Evolutionary conservation across 1,139 yeast species (phyloP), one percentile per base, ranked within the genome.

Genomic region (Candida albicans): DNA sequence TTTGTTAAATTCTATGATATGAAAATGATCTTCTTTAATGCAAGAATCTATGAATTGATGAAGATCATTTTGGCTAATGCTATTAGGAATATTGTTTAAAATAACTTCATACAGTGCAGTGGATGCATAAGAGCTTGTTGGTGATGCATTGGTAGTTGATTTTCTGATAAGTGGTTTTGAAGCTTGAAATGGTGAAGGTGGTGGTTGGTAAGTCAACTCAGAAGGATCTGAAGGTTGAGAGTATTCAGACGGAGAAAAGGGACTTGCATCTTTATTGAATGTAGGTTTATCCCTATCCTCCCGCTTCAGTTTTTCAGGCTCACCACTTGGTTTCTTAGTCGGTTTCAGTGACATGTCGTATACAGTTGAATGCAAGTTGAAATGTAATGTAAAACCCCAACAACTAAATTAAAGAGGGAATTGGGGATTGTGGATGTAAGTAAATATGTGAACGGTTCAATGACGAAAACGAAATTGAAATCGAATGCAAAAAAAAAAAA

Each of bases 201-300:
- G 24, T 8, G n/a, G 8, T 1, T 27, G 25, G 14, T 37, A 37
- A 7, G 35, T 31, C 13, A 37, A 25, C 15, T 37, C 40, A 5
- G 40, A 11, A 13, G 40, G 40, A 26, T 37, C 40, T 32, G 35
- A 37, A 9, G 22, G 30, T 12, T 22, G 22, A 10, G 35, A 43
- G n/a, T 25, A 24, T 9, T 32, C 31, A n/a, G 47, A 39, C 14
- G 67, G 69, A 30, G 58, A 43, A 45, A 65, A 64, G 2, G 68
- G 67, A 28, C 43, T 46, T 8, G 68, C 69, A 47, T 61, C 55
- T 41, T 54, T 61, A 46, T 65, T 62, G 45, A 48, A 57, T 3
- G 30, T 33, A 29, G 51, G 37, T 31, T 27, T 37, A 27, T 31
- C 24, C 22, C 24, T 35, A 10, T 31, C 24, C 14, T 31, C 25